Conservation (phyloP, 2,329 filamentous ascomycete species). For the Proliferodiscus dingleyae region DNA sequence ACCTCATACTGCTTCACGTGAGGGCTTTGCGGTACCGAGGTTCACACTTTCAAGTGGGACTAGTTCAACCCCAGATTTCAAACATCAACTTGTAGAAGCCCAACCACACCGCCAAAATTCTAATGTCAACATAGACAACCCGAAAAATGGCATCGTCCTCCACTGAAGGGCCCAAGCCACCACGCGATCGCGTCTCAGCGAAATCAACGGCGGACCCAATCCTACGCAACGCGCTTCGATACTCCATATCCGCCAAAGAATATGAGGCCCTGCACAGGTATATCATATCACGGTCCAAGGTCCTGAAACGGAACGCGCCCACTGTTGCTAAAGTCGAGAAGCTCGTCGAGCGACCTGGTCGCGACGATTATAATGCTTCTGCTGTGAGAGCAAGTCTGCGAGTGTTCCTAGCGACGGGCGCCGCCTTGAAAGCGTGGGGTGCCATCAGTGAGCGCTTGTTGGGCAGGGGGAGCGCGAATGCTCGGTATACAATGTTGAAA, state of each 20-base stretch:
- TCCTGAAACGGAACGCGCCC: slow-evolving; percentile 51
- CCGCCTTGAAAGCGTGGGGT: slow-evolving; percentile 60
- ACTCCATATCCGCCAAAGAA: slow-evolving; percentile 79
- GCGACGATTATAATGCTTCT: slow-evolving; percentile 64
- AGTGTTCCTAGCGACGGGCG: slow-evolving; percentile 60
- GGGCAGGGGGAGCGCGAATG: slow-evolving; percentile 34
- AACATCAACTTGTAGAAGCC: slow-evolving; percentile 28
- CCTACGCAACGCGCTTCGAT: slow-evolving; percentile 78
- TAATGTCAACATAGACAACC: slow-evolving; percentile 2
- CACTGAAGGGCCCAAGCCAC: slow-evolving; percentile 12
- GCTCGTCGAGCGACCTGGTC: slow-evolving; percentile 26
- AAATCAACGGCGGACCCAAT: slow-evolving; percentile 56
- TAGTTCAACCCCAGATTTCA: no score
- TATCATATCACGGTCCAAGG: slow-evolving; percentile 66
- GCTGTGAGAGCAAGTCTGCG: slow-evolving; percentile 67
- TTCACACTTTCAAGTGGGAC: no score
- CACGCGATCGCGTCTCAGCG: slow-evolving; percentile 23
- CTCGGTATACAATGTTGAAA: slow-evolving; percentile 12
- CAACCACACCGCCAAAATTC: neutral
- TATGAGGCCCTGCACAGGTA: slow-evolving; percentile 82
- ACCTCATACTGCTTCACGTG: no score
- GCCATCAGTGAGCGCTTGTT: slow-evolving; percentile 45
- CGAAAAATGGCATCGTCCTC: slow-evolving; percentile 18
- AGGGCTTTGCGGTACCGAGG: no score
- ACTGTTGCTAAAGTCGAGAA: slow-evolving; percentile 51